These are phyloP conservation scores for Aspergillus phoenicis DNA, from an alignment of 2,329 filamentous ascomycete species.

Conservation along the genomic window DNA sequence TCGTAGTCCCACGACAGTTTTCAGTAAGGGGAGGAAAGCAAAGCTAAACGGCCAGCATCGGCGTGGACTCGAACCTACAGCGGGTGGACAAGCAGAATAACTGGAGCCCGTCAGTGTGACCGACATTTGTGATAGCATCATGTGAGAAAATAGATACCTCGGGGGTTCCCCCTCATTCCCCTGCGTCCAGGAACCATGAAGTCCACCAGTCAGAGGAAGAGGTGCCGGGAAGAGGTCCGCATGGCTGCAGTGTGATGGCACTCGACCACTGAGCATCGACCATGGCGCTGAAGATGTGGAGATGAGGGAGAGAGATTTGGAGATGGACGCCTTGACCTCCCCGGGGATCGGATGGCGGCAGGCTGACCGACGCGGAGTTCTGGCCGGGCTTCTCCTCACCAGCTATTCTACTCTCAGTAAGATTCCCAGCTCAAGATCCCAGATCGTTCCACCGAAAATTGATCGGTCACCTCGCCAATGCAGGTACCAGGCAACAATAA, in stretches of 20 bases:
- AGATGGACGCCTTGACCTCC: neutral
- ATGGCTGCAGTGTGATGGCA: slow-evolving; percentile 9
- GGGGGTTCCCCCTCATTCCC: slow-evolving; percentile 1
- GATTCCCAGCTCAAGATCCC: too few relatives aligned
- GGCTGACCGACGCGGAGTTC: neutral
- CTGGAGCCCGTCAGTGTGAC: slow-evolving; percentile 13
- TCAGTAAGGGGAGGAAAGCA: neutral
- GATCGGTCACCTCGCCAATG: neutral
- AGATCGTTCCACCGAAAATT: too few relatives aligned
- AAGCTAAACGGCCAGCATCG: neutral
- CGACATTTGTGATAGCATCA: slow-evolving; percentile 23
- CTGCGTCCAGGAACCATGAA: slow-evolving; percentile 1
- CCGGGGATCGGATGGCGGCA: slow-evolving; percentile 1
- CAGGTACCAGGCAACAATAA: neutral
- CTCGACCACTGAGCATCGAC: neutral
- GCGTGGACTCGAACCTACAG: neutral
- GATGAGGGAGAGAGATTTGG: neutral
- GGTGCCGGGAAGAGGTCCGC: neutral
- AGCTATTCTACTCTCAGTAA: too few relatives aligned
- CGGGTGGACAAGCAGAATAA: neutral
- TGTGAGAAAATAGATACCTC: slow-evolving; percentile 14
- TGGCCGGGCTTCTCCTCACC: neutral
- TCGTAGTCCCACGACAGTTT: neutral
- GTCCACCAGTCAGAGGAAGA: neutral
- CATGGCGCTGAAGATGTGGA: neutral